Base-by-base conservation (phyloP, 2,329 filamentous ascomycete species). In the Claviceps sorghi region DNA sequence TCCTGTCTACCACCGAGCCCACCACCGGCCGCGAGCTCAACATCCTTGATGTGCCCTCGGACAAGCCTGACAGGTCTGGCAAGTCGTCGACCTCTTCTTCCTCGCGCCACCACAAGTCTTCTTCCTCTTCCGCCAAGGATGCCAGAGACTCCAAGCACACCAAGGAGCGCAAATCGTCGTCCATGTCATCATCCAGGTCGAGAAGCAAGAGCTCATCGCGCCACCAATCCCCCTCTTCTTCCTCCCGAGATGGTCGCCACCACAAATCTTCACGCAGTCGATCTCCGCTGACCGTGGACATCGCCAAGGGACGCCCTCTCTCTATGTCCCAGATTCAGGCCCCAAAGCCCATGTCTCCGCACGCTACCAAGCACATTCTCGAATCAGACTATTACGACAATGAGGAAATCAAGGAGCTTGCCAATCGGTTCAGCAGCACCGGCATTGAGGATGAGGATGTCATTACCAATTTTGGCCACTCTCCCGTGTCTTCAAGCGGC, bases 21-120 rank as follows among this genome's bases (percentile, higher is more conserved):
- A 97, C 90, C 69, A 97, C 93, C 53, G 88, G 90, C 73, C 91
- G 93, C 69, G 88, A 90, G 72, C 80, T 98, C 63, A 98, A 98
- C 80, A 88, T 95, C 72, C 88, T 98, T 70, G 90, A 97, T 69
- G 87, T 95, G 56, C 86, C 89, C 67, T 78, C 61, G 10, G 65
- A 65, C 53, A 70, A 72, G 52, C 67, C 69, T 10, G 65, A 65
- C 53, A 70, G 26, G 26, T 26, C 26, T 26, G 26, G 26, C 26
- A 26, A 26, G 26, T 26, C 26, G 26, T 26, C 26, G 26, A 67
- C 69, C 26, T 66, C 69, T 61, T 74, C 66, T 66, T 70, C 71
- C 52, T 71, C 67, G 60, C 70, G 44, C 29, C 47, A 53, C 17
- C 47, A 53, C 42, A 51, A 59, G 49, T 59, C 59, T 26, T 65